Conservation (phyloP, 352 stramenopile genomes). For the Globisporangium canariense region DNA sequence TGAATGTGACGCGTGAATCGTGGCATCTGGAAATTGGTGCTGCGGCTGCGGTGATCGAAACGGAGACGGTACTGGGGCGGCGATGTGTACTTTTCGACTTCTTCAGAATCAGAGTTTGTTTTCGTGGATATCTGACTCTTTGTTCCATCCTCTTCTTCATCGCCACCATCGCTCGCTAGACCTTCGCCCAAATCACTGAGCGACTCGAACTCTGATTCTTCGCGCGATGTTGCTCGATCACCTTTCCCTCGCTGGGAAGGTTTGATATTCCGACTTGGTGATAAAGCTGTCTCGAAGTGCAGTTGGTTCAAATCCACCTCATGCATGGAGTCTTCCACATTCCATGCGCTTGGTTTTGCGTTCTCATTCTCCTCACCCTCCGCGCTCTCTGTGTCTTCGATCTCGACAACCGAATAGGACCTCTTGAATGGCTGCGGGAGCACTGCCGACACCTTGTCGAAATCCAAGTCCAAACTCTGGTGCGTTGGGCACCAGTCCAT, state of each 20-base stretch:
- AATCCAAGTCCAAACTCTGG: constrained; percentile 38
- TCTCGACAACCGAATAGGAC: background rate
- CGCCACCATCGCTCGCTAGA: background rate
- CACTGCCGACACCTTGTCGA: constrained; percentile 37
- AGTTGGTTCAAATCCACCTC: constrained; percentile 14
- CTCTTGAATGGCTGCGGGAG: constrained; percentile 16
- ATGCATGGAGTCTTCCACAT: constrained; percentile 5
- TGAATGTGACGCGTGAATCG: constrained; percentile 16
- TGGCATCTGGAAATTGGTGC: constrained; percentile 18
- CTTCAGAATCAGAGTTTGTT: constrained; percentile 27
- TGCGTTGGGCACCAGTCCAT: constrained; percentile 33
- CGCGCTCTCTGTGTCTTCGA: background rate
- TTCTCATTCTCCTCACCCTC: background rate
- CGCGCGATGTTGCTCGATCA: background rate
- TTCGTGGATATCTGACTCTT: constrained; percentile 23
- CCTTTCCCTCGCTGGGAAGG: background rate
- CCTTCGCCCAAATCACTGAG: background rate
- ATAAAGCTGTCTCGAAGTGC: constrained; percentile 6
- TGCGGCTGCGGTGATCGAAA: constrained; percentile 26
- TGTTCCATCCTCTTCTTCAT: background rate
- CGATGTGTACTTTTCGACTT: constrained; percentile 13
- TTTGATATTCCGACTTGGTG: background rate
- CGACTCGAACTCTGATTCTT: background rate
- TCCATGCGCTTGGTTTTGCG: constrained; percentile 5
- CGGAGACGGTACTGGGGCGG: constrained; percentile 13